Base-by-base conservation (phyloP, 805 yeast genomes). In the Candida gorgasii region DNA sequence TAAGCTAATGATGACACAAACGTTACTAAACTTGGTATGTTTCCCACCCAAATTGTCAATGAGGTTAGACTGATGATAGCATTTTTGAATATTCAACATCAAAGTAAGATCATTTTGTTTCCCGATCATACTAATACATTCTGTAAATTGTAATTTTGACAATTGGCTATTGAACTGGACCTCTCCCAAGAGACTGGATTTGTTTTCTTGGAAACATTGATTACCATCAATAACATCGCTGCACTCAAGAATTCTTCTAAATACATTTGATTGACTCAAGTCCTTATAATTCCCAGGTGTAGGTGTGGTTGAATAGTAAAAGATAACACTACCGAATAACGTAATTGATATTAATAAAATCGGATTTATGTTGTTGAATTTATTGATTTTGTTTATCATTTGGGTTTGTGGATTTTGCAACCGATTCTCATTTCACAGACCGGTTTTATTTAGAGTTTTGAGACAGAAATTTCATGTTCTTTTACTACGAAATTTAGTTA, bases 31-130 rank as follows among this genome's bases (percentile, higher is more conserved):
- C 5, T 7, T 15, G 15, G 38, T 31, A 12, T 31, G 22, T 12
- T 16, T 5, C 5, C 19, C 11, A 4, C 23, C 24, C 12, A 32
- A 7, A 26, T 33, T 39, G 27, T 54, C 52, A 7, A 50, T 23
- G 2, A 52, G 33, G 33, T 53, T 57, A 2, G 55, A 51, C 19
- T 59, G 58, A 39, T 55, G 54, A 32, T 50, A 53, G 42, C 67
- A 62, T 15, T 48, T 45, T 35, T 60, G 65, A 24, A 60, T 45
- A 24, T 49, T 51, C 19, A 57, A 45, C 14, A 59, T 36, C 5
- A 60, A 28, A 16, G 54, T 46, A 3, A 57, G 38, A 38, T 59
- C 67, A 29, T 33, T 29, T 5, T 39, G 44, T 3, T 49, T 38
- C n/a, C 42, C 44, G 5, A 51, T 45, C 4, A 45, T 19, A 30